A percentile compares a stretch with the other conserved stretches of the same genome.
Conservation (phyloP, 345 rosid genomes). For the Salix exigua region DNA sequence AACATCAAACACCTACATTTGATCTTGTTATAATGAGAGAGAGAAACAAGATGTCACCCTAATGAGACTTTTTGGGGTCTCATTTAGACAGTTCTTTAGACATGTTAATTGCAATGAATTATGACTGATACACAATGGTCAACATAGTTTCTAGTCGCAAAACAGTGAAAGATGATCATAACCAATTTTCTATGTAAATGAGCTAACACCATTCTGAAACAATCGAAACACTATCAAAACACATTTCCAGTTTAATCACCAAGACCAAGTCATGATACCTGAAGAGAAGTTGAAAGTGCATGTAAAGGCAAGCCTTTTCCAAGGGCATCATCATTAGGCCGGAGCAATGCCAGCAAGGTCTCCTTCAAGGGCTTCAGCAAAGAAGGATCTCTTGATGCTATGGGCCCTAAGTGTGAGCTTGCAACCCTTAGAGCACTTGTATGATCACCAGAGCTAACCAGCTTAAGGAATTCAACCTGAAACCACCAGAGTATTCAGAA, state of each 20-base stretch:
- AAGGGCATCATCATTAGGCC: constrained; percentile 48
- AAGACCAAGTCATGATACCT: constrained; percentile 40
- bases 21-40: too few species aligned
- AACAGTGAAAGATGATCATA: not conserved
- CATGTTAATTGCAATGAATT: not conserved
- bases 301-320: constrained; percentile 65
- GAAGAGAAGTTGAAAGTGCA: constrained; percentile 75
- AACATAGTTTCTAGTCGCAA: not conserved
- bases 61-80: too few species aligned
- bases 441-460: constrained; percentile 71
- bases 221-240: not conserved
- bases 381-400: constrained; percentile 62
- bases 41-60: too few species aligned
- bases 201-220: too few species aligned
- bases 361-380: constrained; percentile 83
- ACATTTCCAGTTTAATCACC: not conserved
- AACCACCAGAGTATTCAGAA: constrained; percentile 8
- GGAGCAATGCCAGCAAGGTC: constrained; percentile 72
- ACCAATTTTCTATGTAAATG: not conserved
- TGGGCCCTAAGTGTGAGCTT: constrained; percentile 78
- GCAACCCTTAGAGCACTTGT: constrained; percentile 80
- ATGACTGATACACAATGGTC: not conserved
- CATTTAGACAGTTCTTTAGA: not conserved
- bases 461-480: constrained; percentile 85
- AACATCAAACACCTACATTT: not conserved